Evolutionary conservation across 371 early-diverging fungal species (phyloP).

Genomic region (Umbelopsis sp.): DNA sequence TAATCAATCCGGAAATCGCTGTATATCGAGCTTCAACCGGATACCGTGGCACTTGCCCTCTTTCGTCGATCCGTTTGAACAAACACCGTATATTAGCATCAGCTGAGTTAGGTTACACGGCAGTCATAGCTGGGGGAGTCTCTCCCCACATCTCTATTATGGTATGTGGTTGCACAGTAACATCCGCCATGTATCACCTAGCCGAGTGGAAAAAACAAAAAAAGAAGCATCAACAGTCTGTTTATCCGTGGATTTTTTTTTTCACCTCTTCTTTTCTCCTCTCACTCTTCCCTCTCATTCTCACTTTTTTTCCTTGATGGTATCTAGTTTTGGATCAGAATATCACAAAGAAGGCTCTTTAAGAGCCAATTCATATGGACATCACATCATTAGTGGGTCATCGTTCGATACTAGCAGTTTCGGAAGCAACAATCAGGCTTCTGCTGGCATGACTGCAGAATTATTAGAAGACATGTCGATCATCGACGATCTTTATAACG

Average conservation of each 20-base stretch:
- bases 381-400: not conserved
- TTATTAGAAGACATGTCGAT: conserved; percentile 13
- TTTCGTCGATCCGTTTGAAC: not conserved
- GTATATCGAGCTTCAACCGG: no score
- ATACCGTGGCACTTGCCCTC: no score
- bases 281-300: not conserved
- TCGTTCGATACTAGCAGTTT: conserved; percentile 9
- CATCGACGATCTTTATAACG: conserved; percentile 15
- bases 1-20: no score
- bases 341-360: not conserved
- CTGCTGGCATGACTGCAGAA: conserved; percentile 3
- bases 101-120: not conserved
- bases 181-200: not conserved
- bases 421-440: not conserved
- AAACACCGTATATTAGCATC: not conserved
- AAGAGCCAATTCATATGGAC: not conserved
- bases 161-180: not conserved
- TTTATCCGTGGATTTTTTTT: not conserved
- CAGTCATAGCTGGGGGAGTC: not conserved
- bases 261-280: not conserved
- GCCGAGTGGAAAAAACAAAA: not conserved
- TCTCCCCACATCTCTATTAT: not conserved
- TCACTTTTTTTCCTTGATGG: not conserved
- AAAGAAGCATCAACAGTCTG: not conserved
- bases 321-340: not conserved